Base-by-base conservation (phyloP, 345 rosid genomes). In the Lagerstroemia speciosa region DNA sequence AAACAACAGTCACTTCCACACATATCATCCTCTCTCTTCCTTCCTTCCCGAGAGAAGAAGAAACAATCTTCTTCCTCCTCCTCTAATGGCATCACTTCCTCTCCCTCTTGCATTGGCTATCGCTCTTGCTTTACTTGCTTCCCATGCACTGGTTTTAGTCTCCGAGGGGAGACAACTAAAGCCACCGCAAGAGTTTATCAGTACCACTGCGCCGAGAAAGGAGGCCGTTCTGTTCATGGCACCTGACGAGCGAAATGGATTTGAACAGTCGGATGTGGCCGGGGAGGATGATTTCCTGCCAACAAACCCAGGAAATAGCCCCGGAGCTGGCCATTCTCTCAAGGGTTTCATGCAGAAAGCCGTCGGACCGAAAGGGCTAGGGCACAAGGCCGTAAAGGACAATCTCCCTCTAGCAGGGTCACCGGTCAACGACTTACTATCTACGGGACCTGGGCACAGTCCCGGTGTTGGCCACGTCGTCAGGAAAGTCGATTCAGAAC, bases 371-470 rank as follows among this genome's bases (percentile, higher is more conserved):
- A 50, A 72, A 20, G 45, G 53, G 58, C 20, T 20, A 19, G 65
- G 62, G 17, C 19, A 11, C 34, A 40, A 40, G 67, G 37, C 29
- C 37, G 17, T 14, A 10, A 52, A 27, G 55, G 73, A 52, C 38
- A 50, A 50, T 41, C 68, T 63, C 40, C 74, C 75, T 38, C 53
- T 60, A 67, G 70, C 69, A 46, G 85, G 71, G 65, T 58, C 70
- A n/a, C 12, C 72, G 31, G 72, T 34, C 5, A 38, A 29, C 26
- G 85, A 73, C 69, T 82, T 81, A 71, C 69, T 75, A 36, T 83
- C 90, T n/a, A 84, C 83, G 1, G 52, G 68, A 48, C 89, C 87
- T 1, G 83, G 84, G 19, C 85, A 79, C 67, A 84, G 86, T 72
- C 86, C 84, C 1, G 89, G 85, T 1, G 64, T 80, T 38, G 88